Evolutionary conservation across 345 rosid species (phyloP), one percentile per base, ranked within the genome.

Genomic region (Eucalyptus polybractea): DNA sequence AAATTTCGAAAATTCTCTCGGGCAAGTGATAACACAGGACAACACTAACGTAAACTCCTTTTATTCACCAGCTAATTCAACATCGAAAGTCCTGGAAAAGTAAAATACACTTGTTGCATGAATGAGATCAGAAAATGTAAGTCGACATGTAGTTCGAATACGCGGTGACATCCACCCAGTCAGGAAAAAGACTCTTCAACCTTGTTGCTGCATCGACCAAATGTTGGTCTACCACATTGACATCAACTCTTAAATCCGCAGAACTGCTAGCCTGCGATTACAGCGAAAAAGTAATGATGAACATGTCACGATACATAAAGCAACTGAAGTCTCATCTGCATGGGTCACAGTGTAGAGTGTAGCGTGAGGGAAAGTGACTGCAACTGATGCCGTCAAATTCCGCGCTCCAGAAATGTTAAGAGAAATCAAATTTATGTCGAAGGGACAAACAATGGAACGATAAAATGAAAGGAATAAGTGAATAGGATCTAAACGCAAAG

Each of bases 161-260:
- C 33, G 99, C 92, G 67, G 92, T 91, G 15, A 96, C 96, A 89
- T 97, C 99, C 10, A 94, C 93, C 99, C 99, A 98, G 80, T 92
- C 91, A 25, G 99, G 99, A 91, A 97, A 98, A 25, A 96, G 93
- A 67, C 92, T 50, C 91, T 95, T 98, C 91, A 98, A 88, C 89
- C 90, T 94, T 94, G 88, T 90, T 76, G 97, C 94, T 88, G 92
- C 94, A 54, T 93, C 95, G 13, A 90, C 95, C 92, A 96, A 87
- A 89, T 91, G 89, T 91, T 98, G 99, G 92, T 98, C 99, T 56
- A 98, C 88, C 89, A 98, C 99, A 31, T 95, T 95, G 47, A 97
- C 90, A 44, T 97, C 99, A 88, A 96, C 97, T 90, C 96, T 92
- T 45, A 98, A 67, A 85, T 93, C 91, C 87, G 90, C 93, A 49